A percentile compares a stretch with the other conserved stretches of the same genome.
Conservation (phyloP, 352 stramenopile genomes). For the Globisporangium heterothallicum region DNA sequence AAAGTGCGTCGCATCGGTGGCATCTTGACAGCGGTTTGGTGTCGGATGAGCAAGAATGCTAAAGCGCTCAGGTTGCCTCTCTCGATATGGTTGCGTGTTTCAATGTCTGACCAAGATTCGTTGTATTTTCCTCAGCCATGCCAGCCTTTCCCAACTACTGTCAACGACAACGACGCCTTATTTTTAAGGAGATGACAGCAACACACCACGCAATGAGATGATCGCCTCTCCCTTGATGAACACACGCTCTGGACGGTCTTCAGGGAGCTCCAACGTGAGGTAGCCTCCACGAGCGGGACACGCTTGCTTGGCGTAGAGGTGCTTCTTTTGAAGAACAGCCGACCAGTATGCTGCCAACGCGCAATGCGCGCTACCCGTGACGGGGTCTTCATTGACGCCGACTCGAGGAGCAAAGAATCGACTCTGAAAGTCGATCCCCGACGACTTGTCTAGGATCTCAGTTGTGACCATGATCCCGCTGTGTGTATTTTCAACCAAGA, state of each 20-base stretch:
- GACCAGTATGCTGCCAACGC: slow-evolving; percentile 85
- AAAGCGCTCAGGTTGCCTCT: no score
- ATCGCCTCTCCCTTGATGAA: slow-evolving; percentile 40
- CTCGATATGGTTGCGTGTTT: no score
- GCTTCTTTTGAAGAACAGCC: slow-evolving; percentile 29
- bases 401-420: slow-evolving; percentile 88
- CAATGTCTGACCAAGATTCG: no score
- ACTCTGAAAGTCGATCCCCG: slow-evolving; percentile 43
- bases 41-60: no score
- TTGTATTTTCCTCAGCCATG: no score
- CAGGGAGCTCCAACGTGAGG: slow-evolving; percentile 30
- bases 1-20: no score
- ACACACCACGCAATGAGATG: slow-evolving; percentile 22
- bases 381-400: slow-evolving; percentile 90
- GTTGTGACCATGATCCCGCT: slow-evolving; percentile 34
- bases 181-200: slow-evolving; percentile 6
- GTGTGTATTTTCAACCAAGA: neutral
- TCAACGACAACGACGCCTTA: no score
- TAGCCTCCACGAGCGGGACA: slow-evolving; percentile 38
- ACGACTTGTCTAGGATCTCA: slow-evolving; percentile 12
- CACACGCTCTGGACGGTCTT: slow-evolving; percentile 24
- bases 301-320: slow-evolving; percentile 38
- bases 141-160: no score
- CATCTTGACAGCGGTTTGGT: no score
- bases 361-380: slow-evolving; percentile 91